A percentile compares a stretch with the other conserved stretches of the same genome.
Evolutionary conservation across 2,329 filamentous ascomycete species (phyloP).

Genomic region (Cercospora citrullina): DNA sequence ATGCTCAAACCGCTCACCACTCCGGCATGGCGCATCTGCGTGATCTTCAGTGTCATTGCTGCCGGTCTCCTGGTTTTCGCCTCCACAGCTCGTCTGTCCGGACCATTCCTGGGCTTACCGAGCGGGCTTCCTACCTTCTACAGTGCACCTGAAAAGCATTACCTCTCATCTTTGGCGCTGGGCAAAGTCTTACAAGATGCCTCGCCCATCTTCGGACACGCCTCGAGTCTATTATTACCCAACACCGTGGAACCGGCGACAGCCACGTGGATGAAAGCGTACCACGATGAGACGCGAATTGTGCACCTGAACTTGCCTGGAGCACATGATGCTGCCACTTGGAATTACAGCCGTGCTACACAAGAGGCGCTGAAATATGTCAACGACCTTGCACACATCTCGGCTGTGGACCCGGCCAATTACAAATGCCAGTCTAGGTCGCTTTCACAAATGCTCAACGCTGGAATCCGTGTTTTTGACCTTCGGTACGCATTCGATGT

Average conservation of each 20-base stretch:
- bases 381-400: slow-evolving; percentile 43
- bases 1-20: slow-evolving; percentile 3
- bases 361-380: slow-evolving; percentile 45
- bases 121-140: neutral
- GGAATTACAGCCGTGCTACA: slow-evolving; percentile 52
- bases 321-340: slow-evolving; percentile 53
- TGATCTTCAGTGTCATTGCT: slow-evolving; percentile 17
- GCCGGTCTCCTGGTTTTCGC: slow-evolving; percentile 21
- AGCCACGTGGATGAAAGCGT: slow-evolving; percentile 50
- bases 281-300: slow-evolving; percentile 47
- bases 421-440: slow-evolving; percentile 49
- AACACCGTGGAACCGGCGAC: slow-evolving; percentile 25
- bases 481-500: slow-evolving; percentile 53
- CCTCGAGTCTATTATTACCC: slow-evolving; percentile 16
- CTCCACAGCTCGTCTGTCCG: slow-evolving; percentile 15
- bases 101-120: slow-evolving; percentile 16
- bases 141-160: neutral
- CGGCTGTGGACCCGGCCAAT: slow-evolving; percentile 37
- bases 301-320: slow-evolving; percentile 55
- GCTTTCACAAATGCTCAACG: slow-evolving; percentile 46
- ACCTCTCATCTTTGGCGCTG: slow-evolving; percentile 42
- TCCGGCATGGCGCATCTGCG: slow-evolving; percentile 12
- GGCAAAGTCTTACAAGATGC: slow-evolving; percentile 47
- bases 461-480: slow-evolving; percentile 54
- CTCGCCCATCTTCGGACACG: slow-evolving; percentile 46